Evolutionary conservation across 495 filamentous ascomycete genomes (phyloP).

Genomic region (Physcia stellaris): DNA sequence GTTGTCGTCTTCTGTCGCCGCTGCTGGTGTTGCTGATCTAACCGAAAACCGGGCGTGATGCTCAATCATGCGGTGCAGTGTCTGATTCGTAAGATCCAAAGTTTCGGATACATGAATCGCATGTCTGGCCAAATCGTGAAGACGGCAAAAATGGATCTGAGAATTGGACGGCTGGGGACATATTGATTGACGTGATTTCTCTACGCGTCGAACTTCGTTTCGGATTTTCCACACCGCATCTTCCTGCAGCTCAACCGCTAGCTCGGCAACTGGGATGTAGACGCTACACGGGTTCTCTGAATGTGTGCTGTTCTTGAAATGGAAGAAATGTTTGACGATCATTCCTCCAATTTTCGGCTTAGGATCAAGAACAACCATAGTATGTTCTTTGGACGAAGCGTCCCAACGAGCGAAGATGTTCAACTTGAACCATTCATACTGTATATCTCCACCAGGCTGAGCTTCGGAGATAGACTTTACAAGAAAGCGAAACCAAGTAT

Average conservation of each 20-base stretch:
- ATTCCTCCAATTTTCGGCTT: constrained; percentile 2
- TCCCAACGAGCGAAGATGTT: constrained; percentile 22
- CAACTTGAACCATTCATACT: constrained; percentile 20
- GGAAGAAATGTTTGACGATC: constrained; percentile 1
- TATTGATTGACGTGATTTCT: constrained; percentile 4
- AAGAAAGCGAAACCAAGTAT: constrained; percentile 20
- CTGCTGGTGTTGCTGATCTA: neutral
- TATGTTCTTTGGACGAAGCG: constrained; percentile 7
- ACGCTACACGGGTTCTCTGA: constrained; percentile 17
- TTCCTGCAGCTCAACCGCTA: constrained; percentile 16
- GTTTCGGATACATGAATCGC: constrained; percentile 24
- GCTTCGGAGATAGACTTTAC: too few species aligned
- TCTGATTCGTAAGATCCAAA: constrained; percentile 14
- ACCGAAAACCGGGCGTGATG: constrained; percentile 10
- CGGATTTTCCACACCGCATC: constrained; percentile 22
- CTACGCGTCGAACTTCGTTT: constrained; percentile 14
- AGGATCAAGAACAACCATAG: constrained; percentile 19
- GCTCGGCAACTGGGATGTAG: constrained; percentile 8
- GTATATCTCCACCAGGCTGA: constrained; percentile 10
- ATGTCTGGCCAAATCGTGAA: constrained; percentile 26
- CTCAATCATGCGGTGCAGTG: constrained; percentile 15
- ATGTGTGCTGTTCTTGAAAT: neutral
- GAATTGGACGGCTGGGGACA: constrained; percentile 1
- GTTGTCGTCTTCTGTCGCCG: constrained; percentile 1
- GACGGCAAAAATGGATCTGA: constrained; percentile 14